These are phyloP conservation scores for Syzygium aqueum DNA, from an alignment of 345 rosid genomes.

Conservation along the genomic window DNA sequence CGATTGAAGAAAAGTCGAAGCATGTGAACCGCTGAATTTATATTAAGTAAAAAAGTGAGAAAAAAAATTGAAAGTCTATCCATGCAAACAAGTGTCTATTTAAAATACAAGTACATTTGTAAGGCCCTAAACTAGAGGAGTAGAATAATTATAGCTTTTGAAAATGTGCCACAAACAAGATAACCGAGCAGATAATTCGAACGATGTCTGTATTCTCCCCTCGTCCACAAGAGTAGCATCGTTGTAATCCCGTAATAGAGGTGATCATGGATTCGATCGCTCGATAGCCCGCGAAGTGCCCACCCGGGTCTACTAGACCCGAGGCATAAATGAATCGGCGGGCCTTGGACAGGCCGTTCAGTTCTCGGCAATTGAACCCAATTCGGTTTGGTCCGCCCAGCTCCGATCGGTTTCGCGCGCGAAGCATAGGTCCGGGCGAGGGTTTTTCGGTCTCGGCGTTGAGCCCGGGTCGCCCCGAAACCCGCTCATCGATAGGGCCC, in stretches of 20 bases:
- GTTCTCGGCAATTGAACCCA: not conserved
- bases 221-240: fast-evolving
- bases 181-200: not conserved
- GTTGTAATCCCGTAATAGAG: not conserved
- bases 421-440: not conserved
- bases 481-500: not conserved
- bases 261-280: not conserved
- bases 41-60: fast-evolving
- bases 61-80: not conserved
- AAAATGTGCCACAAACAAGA: too few relatives aligned
- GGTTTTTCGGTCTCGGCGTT: not conserved
- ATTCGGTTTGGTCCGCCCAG: not conserved
- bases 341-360: not conserved
- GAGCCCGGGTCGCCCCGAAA: not conserved
- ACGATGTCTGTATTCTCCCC: not conserved
- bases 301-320: not conserved
- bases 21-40: fast-evolving
- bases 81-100: not conserved
- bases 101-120: not conserved
- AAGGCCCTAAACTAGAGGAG: not conserved
- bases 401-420: not conserved
- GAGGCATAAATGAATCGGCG: not conserved
- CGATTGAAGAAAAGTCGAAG: not conserved
- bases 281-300: fast-evolving
- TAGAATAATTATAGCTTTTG: not conserved